Evolutionary conservation across 2,329 filamentous ascomycete species (phyloP).

Genomic region (Fusarium penzigii): DNA sequence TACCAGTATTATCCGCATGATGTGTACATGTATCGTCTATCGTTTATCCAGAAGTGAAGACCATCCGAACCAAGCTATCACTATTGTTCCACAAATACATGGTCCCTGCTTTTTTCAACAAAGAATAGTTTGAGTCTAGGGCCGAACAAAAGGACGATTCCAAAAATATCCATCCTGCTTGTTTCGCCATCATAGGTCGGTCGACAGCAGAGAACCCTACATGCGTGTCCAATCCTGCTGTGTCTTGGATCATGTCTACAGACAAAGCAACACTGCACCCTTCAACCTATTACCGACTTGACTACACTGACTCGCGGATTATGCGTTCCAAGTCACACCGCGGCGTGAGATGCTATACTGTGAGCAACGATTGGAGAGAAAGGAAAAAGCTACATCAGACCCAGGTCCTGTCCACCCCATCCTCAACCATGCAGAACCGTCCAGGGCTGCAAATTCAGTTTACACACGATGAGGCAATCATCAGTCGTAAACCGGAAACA

Average conservation of each 20-base stretch:
- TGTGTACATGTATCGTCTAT: neutral
- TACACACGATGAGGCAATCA: no score
- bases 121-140: neutral
- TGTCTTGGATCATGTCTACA: neutral
- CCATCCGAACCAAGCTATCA: neutral
- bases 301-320: neutral
- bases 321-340: neutral
- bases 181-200: neutral
- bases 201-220: neutral
- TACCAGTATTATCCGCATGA: neutral
- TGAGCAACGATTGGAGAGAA: neutral
- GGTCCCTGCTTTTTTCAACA: neutral
- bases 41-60: no score
- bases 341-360: neutral
- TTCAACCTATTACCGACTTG: neutral
- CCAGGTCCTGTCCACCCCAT: neutral
- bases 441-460: no score
- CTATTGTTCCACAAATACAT: neutral
- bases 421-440: no score
- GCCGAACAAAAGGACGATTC: no score
- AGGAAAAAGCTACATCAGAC: no score
- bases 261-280: no score
- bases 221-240: neutral
- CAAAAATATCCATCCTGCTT: neutral
- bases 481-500: no score